A percentile compares a stretch with the other conserved stretches of the same genome.
These are phyloP conservation scores for Oenanthe sinensis DNA, from an alignment of 129 eudicot species.

Conservation along the genomic window DNA sequence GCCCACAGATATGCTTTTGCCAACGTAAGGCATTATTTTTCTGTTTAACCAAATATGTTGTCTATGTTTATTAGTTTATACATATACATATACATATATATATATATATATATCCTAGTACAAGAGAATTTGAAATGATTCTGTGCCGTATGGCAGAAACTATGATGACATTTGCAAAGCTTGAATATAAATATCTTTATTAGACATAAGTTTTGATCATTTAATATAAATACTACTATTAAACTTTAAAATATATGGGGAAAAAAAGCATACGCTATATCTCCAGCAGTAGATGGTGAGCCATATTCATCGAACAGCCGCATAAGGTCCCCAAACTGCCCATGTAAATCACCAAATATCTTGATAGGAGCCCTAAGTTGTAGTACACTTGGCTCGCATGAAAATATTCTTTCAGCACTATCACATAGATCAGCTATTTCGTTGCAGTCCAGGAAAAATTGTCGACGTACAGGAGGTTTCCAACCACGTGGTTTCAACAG, in stretches of 20 bases:
- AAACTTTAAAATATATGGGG: not conserved
- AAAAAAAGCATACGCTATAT: conserved; percentile 63
- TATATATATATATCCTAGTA: not conserved
- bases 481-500: conserved; percentile 95
- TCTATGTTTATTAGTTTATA: not conserved
- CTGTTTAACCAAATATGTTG: not conserved
- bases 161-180: not conserved
- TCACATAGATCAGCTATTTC: conserved; percentile 96
- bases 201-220: not conserved
- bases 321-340: conserved; percentile 99
- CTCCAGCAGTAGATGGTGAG: conserved; percentile 97
- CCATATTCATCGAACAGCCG: conserved; percentile 97
- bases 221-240: not conserved
- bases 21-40: not conserved
- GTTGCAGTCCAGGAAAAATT: conserved; percentile 86
- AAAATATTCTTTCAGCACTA: conserved; percentile 83
- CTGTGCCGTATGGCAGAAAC: not conserved
- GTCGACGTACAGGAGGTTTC: conserved; percentile 97
- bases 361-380: conserved; percentile 89
- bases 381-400: conserved; percentile 83
- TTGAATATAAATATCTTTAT: no score
- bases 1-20: not conserved
- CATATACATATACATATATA: no score
- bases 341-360: conserved; percentile 96
- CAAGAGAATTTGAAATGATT: not conserved